These are phyloP conservation scores for Mycena albidolilacea DNA, from an alignment of 768 basidiomycete species.

Conservation along the genomic window DNA sequence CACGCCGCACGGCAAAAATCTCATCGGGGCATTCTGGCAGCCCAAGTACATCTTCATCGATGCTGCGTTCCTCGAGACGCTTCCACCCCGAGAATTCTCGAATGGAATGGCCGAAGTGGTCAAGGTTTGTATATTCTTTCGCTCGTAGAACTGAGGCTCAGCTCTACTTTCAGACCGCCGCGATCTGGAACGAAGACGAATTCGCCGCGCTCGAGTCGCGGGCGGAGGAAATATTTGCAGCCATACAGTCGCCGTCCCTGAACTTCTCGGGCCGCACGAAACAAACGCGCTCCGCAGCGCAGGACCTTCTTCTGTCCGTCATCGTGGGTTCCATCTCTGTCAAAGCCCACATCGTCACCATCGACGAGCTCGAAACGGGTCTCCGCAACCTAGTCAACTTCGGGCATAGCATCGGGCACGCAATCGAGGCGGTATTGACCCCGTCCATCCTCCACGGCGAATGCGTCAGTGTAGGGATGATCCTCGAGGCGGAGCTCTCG, in stretches of 20 bases:
- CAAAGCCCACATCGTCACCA: conserved; percentile 96
- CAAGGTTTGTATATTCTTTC: conserved; percentile 72
- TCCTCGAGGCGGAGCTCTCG: conserved; percentile 95
- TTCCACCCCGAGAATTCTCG: conserved; percentile 94
- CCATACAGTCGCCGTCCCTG: conserved; percentile 81
- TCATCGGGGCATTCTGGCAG: conserved; percentile 99
- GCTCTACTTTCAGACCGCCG: conserved; percentile 84
- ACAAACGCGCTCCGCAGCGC: conserved; percentile 79
- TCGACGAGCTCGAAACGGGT: conserved; percentile 97
- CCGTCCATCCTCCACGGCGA: conserved; percentile 97
- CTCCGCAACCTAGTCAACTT: conserved; percentile 99
- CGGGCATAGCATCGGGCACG: conserved; percentile 98
- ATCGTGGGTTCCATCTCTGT: conserved; percentile 95
- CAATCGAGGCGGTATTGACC: conserved; percentile 96
- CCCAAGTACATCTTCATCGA: conserved; percentile 98
- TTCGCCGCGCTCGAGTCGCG: conserved; percentile 92
- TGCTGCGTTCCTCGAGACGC: conserved; percentile 93
- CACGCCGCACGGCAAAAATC: conserved; percentile 97
- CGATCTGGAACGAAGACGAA: conserved; percentile 96
- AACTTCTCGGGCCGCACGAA: conserved; percentile 70
- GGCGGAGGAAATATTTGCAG: conserved; percentile 87
- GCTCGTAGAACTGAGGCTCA: background rate
- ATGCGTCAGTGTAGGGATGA: conserved; percentile 96
- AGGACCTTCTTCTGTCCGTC: conserved; percentile 89
- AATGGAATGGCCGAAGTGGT: conserved; percentile 99